Conservation (phyloP, 768 basidiomycete genomes). For the Crepidotus variabilis region DNA sequence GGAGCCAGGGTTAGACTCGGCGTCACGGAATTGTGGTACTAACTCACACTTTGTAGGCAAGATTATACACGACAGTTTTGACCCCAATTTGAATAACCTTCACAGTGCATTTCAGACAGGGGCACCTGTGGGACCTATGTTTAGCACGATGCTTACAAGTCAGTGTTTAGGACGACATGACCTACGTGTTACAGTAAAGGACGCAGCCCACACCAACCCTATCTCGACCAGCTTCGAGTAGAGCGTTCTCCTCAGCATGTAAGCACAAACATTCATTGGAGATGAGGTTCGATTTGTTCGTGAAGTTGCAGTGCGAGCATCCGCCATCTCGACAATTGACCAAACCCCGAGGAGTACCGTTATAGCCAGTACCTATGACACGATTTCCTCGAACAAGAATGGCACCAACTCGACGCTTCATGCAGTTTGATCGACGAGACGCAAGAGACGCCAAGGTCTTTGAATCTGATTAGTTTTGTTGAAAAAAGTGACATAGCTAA, state of each 20-base stretch:
- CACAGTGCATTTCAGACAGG: slow-evolving; percentile 93
- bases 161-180: background rate
- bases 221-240: slow-evolving; percentile 91
- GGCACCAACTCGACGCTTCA: slow-evolving; percentile 96
- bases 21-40: background rate
- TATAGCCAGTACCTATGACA: slow-evolving; percentile 84
- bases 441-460: slow-evolving; percentile 89
- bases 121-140: slow-evolving; percentile 59
- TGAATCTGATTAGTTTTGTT: background rate
- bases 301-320: slow-evolving; percentile 74
- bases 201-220: slow-evolving; percentile 78
- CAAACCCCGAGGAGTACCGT: slow-evolving; percentile 91
- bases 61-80: slow-evolving; percentile 88
- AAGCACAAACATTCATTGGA: slow-evolving; percentile 86
- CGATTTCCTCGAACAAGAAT: slow-evolving; percentile 84
- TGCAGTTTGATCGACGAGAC: slow-evolving; percentile 88
- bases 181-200: slow-evolving; percentile 98
- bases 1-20: slow-evolving; percentile 4
- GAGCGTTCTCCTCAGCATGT: slow-evolving; percentile 97
- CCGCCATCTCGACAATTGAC: slow-evolving; percentile 92
- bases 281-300: slow-evolving; percentile 34
- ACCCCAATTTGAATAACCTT: slow-evolving; percentile 97
- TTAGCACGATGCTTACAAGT: slow-evolving; percentile 1
- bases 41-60: slow-evolving; percentile 90
- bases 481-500: background rate